Conservation (phyloP, 306 rosid species). For the Carpinus fangiana region DNA sequence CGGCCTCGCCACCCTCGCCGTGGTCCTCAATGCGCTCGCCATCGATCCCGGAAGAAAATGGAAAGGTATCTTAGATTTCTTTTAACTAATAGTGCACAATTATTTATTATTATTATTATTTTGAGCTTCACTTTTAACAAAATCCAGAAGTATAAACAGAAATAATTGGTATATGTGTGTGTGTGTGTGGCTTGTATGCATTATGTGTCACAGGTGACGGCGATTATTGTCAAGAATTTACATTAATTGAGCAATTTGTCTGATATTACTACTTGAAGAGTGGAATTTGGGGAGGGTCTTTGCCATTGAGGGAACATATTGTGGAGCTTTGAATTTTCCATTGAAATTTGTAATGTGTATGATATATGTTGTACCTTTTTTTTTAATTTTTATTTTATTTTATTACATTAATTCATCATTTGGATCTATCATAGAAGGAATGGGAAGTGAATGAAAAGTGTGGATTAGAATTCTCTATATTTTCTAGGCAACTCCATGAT, state of each 20-base stretch:
- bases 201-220: too few species aligned
- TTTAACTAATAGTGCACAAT: not conserved
- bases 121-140: too few species aligned
- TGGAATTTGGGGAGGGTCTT: not conserved
- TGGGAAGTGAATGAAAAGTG: not conserved
- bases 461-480: too few species aligned
- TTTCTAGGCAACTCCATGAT: too few species aligned
- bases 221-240: too few species aligned
- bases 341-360: not conserved
- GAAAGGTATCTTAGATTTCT: constrained; percentile 60
- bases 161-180: too few species aligned
- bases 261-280: not conserved
- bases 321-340: not conserved
- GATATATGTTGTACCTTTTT: not conserved
- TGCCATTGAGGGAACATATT: not conserved
- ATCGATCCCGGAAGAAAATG: constrained; percentile 98
- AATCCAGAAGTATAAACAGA: too few species aligned
- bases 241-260: not conserved
- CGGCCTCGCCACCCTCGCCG: constrained; percentile 77
- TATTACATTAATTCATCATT: not conserved
- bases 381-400: too few species aligned
- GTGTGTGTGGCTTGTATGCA: too few species aligned
- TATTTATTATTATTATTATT: too few species aligned
- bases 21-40: constrained; percentile 88
- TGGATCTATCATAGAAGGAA: not conserved